phyloP scores from a whole-genome alignment of 495 filamentous ascomycete genomes.

The Alectoria sarmentosa region DNA sequence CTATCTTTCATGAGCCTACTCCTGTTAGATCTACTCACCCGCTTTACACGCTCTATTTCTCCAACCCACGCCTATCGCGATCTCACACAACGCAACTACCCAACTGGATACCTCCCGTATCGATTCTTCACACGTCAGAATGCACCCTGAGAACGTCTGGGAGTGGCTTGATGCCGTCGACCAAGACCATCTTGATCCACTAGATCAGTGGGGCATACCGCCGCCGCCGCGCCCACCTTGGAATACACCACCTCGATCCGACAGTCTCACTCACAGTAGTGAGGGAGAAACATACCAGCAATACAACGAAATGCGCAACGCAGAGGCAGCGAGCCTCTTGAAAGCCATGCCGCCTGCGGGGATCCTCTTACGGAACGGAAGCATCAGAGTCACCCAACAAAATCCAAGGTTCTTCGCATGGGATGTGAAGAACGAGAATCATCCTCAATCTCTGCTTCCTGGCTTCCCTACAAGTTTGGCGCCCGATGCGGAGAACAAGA shows the following conservation, averaged over 20 bases:
- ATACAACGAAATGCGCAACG: background rate
- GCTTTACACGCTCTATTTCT: background rate
- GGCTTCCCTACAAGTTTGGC: background rate
- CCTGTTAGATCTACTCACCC: background rate
- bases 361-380: background rate
- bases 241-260: background rate
- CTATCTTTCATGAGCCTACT: too few species aligned
- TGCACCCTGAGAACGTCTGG: background rate
- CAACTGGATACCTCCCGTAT: background rate
- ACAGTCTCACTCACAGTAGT: background rate
- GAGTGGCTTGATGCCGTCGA: conserved; percentile 2
- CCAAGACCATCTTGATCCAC: background rate
- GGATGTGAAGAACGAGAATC: background rate
- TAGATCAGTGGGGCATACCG: background rate
- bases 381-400: background rate
- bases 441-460: background rate
- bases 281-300: background rate
- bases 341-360: background rate
- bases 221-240: background rate
- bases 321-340: background rate
- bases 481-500: background rate
- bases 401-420: background rate
- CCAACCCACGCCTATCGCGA: background rate
- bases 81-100: background rate
- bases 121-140: background rate